These are phyloP conservation scores for Phylloporus rhodoxanthus DNA, from an alignment of 768 basidiomycete genomes.

Conservation along the genomic window DNA sequence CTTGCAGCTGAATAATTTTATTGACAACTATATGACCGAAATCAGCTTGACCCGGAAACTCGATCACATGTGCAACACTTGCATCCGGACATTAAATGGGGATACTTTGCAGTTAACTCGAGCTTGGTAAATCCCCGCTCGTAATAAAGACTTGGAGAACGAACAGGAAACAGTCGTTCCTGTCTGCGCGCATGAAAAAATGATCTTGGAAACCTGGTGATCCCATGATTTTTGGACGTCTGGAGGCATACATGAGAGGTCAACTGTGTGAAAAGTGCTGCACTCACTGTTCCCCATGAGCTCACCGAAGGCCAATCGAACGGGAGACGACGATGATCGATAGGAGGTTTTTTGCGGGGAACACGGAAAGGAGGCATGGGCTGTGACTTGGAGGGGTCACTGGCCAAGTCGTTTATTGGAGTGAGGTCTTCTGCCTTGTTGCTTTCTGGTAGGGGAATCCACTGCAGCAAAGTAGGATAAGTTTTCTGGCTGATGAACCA, in stretches of 20 bases:
- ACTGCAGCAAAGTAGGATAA: conserved; percentile 16
- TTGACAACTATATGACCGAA: conserved; percentile 40
- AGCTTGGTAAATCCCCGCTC: conserved; percentile 25
- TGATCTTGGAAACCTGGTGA: conserved; percentile 19
- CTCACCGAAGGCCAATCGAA: conserved; percentile 11
- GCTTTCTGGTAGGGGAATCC: conserved; percentile 20
- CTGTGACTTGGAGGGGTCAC: neutral
- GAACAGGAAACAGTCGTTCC: conserved; percentile 16
- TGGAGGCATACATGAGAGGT: conserved; percentile 1
- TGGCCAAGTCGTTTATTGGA: conserved; percentile 6
- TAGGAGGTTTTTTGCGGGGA: conserved; percentile 12
- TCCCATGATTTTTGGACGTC: conserved; percentile 11
- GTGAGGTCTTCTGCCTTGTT: conserved; percentile 32
- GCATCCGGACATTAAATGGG: conserved; percentile 42
- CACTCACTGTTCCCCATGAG: conserved; percentile 22
- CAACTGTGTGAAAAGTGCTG: neutral
- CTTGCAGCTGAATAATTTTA: conserved; percentile 43
- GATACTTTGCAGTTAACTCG: conserved; percentile 30
- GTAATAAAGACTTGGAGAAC: conserved; percentile 21
- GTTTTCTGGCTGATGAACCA: neutral
- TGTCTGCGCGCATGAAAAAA: conserved; percentile 19
- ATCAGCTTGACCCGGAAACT: conserved; percentile 2
- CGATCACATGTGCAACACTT: conserved; percentile 6
- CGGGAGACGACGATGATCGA: conserved; percentile 20
- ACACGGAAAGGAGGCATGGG: conserved; percentile 5